Evolutionary conservation across 176 grass and related monocot genomes (phyloP), one percentile per base, ranked within the genome.

Genomic region (Thalia dealbata): DNA sequence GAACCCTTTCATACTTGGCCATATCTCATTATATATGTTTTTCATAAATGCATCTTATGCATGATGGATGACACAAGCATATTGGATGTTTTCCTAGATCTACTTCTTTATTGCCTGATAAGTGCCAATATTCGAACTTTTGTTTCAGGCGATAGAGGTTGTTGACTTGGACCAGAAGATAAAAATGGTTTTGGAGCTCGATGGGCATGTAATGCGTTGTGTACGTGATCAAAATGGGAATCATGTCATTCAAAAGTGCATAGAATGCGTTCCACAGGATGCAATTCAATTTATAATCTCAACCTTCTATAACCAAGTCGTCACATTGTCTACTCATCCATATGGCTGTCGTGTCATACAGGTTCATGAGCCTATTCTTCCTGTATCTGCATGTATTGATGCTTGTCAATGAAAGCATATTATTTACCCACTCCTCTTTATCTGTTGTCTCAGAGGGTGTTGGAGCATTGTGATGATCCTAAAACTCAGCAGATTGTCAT

Each of bases 181-280:
- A 73, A 87, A 87, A 72, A 85, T 93, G 87, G 91, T 89, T 73
- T 78, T 45, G 25, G 91, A 93, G 70, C 74, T 93, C 28, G 91
- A 93, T 72, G 86, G 91, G 25, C 84, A 90, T 78, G 74, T 93
- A 71, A 89, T 90, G 84, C 87, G 84, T 28, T 93, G 91, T 74
- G 91, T 93, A 52, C 91, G 87, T 54, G 91, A 93, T 93, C 91
- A 93, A 83, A 89, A 93, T 85, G 91, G 91, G 76, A 93, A 89
- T 74, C 91, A 93, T 78, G 91, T 93, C 14, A 89, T 93, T 29
- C 87, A 89, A 77, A 93, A 93, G 80, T 89, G 86, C 73, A 93
- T 93, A 50, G 91, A 93, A 64, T 90, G 91, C 72, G 85, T 93
- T 68, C 91, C 91, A 70, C 81, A 93, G 52, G 76, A 90, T 70